Evolutionary conservation across 192 early-diverging fungal genomes (phyloP).

Genomic region (Geranomyces variabilis): DNA sequence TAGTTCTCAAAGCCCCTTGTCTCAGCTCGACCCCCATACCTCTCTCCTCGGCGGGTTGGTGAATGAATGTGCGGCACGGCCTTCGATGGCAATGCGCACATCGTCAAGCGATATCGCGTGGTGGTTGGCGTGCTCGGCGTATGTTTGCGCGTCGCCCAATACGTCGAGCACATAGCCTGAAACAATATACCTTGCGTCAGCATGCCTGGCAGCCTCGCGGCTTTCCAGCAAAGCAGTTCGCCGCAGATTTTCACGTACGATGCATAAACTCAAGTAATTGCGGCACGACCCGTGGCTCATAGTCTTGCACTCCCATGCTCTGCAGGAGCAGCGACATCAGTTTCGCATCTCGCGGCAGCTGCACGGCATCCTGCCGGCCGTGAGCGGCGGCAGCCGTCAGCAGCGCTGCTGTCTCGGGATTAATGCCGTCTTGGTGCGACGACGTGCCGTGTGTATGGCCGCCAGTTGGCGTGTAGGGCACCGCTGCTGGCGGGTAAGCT

Average conservation of each 20-base stretch:
- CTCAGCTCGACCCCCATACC: conserved; percentile 49
- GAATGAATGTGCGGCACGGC: conserved; percentile 88
- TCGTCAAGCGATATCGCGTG: conserved; percentile 81
- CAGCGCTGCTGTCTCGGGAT: conserved; percentile 25
- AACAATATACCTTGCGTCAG: too few species aligned
- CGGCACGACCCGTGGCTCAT: conserved; percentile 87
- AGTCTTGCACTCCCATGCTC: conserved; percentile 83
- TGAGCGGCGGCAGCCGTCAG: conserved; percentile 21
- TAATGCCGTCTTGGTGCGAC: conserved; percentile 18
- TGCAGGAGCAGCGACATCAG: conserved; percentile 85
- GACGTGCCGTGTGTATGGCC: too few species aligned
- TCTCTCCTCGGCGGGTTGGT: conserved; percentile 87
- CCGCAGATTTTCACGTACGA: conserved; percentile 52
- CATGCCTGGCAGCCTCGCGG: too few species aligned
- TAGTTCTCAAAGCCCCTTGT: not conserved
- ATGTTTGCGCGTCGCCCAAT: conserved; percentile 86
- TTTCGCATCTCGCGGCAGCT: conserved; percentile 63
- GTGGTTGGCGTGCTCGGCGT: conserved; percentile 87
- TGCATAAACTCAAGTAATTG: conserved; percentile 93
- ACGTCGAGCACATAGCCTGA: conserved; percentile 88
- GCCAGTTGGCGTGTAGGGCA: too few species aligned
- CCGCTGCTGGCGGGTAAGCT: too few species aligned
- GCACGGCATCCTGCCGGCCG: conserved; percentile 47
- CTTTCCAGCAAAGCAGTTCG: not conserved
- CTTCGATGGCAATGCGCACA: conserved; percentile 90